Evolutionary conservation across 2,329 filamentous ascomycete genomes (phyloP).

Genomic region (Epichloe gansuensis): DNA sequence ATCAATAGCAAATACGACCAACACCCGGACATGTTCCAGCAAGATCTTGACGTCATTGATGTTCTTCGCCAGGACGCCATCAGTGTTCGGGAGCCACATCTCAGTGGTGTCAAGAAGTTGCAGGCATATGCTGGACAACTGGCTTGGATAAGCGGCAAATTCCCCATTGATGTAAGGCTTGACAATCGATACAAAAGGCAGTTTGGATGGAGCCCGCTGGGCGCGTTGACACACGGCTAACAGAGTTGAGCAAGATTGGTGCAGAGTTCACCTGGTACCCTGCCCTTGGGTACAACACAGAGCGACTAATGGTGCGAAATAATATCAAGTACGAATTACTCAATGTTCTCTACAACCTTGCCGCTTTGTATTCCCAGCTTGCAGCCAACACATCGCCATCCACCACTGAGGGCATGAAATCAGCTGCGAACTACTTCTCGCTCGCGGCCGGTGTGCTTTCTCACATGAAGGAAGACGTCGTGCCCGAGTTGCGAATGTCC

Average conservation of each 20-base stretch:
- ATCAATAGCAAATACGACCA: constrained; percentile 98
- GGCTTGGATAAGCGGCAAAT: constrained; percentile 87
- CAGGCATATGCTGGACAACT: constrained; percentile 85
- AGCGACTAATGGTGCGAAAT: constrained; percentile 53
- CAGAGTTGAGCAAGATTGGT: constrained; percentile 49
- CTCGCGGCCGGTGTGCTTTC: constrained; percentile 71
- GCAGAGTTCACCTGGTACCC: constrained; percentile 96
- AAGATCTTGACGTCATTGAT: constrained; percentile 77
- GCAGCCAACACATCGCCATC: constrained; percentile 68
- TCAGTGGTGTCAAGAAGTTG: constrained; percentile 77
- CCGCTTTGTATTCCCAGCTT: constrained; percentile 84
- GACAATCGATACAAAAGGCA: not conserved
- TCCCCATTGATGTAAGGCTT: constrained; percentile 67
- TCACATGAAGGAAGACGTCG: constrained; percentile 61
- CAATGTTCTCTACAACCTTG: constrained; percentile 87
- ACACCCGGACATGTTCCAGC: constrained; percentile 89
- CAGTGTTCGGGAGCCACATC: constrained; percentile 76
- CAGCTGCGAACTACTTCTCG: constrained; percentile 81
- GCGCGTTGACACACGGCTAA: constrained; percentile 7
- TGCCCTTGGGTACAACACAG: constrained; percentile 77
- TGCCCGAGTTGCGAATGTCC: constrained; percentile 70
- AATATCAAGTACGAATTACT: constrained; percentile 73
- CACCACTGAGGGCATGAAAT: constrained; percentile 71
- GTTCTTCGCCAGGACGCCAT: constrained; percentile 73
- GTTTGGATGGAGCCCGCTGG: not conserved